Percentiles rank a stretch among this genome's conserved stretches.
phyloP scores from a whole-genome alignment of 2,329 filamentous ascomycete species.

The Ophiostoma quercus region DNA sequence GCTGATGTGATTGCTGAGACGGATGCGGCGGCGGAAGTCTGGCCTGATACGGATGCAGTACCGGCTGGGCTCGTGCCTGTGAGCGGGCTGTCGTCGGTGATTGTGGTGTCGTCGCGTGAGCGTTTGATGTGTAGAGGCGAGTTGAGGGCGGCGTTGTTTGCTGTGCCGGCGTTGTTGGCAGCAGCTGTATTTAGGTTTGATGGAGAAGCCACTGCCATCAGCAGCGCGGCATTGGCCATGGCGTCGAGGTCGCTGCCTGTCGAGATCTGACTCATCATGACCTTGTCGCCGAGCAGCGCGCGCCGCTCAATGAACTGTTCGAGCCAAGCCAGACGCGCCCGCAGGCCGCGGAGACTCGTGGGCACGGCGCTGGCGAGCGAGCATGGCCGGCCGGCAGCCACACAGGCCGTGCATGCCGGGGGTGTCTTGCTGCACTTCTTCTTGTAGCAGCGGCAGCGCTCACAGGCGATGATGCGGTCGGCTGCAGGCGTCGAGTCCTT shows the following conservation, averaged over 20 bases:
- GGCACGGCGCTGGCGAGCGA: constrained; percentile 34
- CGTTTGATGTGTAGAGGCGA: constrained; percentile 2
- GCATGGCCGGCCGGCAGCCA: constrained; percentile 38
- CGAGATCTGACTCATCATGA: constrained; percentile 34
- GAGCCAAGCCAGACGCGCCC: constrained; percentile 40
- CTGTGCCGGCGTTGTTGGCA: background rate
- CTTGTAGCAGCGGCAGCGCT: constrained; percentile 31
- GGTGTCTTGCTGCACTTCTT: constrained; percentile 44
- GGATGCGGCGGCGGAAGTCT: background rate
- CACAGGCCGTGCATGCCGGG: constrained; percentile 40
- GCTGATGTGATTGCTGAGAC: background rate
- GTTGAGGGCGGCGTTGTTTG: background rate
- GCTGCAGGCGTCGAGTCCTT: background rate
- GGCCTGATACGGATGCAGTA: background rate
- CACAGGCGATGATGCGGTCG: constrained; percentile 20
- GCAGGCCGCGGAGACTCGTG: constrained; percentile 35
- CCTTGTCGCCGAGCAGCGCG: constrained; percentile 9
- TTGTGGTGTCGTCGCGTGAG: background rate
- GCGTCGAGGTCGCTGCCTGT: constrained; percentile 16
- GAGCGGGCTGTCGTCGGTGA: background rate
- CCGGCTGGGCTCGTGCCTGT: background rate
- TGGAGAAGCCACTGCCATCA: background rate
- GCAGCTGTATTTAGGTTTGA: background rate
- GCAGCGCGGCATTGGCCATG: constrained; percentile 13
- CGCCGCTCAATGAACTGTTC: constrained; percentile 22